A percentile compares a stretch with the other conserved stretches of the same genome.
Evolutionary conservation across 2,329 filamentous ascomycete genomes (phyloP).

Genomic region (Amesomyces nigricolor): DNA sequence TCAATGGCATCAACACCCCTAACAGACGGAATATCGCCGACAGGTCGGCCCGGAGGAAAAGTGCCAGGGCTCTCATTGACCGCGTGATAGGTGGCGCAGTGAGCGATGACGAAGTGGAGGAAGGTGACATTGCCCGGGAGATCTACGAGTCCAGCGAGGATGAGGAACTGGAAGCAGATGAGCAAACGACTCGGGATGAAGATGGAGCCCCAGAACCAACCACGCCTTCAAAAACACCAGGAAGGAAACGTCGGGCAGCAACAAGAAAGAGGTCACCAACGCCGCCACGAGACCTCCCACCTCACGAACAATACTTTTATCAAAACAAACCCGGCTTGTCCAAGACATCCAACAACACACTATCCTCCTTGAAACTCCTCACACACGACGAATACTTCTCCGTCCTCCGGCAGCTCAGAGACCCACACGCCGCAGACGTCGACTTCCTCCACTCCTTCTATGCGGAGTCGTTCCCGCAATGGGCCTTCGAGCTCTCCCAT

Average conservation of each 20-base stretch:
- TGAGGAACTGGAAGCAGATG: slow-evolving; percentile 32
- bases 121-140: slow-evolving; percentile 60
- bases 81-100: slow-evolving; percentile 57
- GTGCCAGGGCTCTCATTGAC: slow-evolving; percentile 69
- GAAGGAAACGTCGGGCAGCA: slow-evolving; percentile 21
- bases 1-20: slow-evolving; percentile 45
- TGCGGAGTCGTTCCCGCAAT: slow-evolving; percentile 78
- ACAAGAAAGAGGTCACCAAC: slow-evolving; percentile 63
- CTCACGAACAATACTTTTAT: slow-evolving; percentile 89
- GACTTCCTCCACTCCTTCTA: slow-evolving; percentile 70
- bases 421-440: slow-evolving; percentile 66
- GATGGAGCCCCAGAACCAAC: slow-evolving; percentile 28
- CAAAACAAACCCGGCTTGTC: slow-evolving; percentile 77
- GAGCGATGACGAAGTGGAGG: slow-evolving; percentile 67
- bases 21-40: slow-evolving; percentile 66
- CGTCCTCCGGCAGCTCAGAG: slow-evolving; percentile 55
- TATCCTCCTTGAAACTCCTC: slow-evolving; percentile 68
- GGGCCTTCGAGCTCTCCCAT: slow-evolving; percentile 83
- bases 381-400: slow-evolving; percentile 90
- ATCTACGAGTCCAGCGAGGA: slow-evolving; percentile 57
- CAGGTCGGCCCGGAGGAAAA: slow-evolving; percentile 81
- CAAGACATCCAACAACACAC: slow-evolving; percentile 82
- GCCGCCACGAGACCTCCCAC: slow-evolving; percentile 72
- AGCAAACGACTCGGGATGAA: slow-evolving; percentile 18
- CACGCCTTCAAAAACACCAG: slow-evolving; percentile 24